These are phyloP conservation scores for Ophiostoma quercus DNA, from an alignment of 2,329 filamentous ascomycete genomes.

Conservation along the genomic window DNA sequence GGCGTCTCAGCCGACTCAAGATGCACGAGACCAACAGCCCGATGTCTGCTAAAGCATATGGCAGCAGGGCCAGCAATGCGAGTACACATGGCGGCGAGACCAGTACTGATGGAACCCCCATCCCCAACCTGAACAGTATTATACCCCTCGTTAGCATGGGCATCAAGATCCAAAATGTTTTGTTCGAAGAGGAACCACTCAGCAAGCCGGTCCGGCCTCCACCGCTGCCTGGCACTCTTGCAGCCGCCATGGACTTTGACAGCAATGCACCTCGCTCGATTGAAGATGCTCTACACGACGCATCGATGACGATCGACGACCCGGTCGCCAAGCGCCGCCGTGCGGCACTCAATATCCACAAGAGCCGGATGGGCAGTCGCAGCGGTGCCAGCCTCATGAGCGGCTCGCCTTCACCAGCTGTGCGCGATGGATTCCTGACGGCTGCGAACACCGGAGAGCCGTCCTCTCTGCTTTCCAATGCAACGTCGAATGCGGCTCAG, in stretches of 20 bases:
- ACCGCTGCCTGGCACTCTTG: constrained; percentile 23
- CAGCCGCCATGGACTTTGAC: constrained; percentile 36
- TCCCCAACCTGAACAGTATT: constrained; percentile 57
- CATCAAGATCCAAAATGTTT: constrained; percentile 79
- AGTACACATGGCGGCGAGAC: background rate
- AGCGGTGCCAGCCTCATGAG: constrained; percentile 33
- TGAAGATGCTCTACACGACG: constrained; percentile 83
- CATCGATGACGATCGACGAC: constrained; percentile 80
- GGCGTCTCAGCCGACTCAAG: constrained; percentile 72
- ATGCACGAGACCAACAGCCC: constrained; percentile 44
- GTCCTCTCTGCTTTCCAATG: constrained; percentile 28
- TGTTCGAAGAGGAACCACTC: constrained; percentile 73
- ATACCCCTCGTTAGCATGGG: constrained; percentile 69
- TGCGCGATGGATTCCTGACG: constrained; percentile 22
- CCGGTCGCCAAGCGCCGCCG: constrained; percentile 51
- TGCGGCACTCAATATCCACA: constrained; percentile 48
- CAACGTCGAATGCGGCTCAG: background rate
- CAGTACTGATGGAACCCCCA: background rate
- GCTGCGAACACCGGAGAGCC: constrained; percentile 32
- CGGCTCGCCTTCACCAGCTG: constrained; percentile 29
- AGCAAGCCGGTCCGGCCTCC: constrained; percentile 26
- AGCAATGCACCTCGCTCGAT: constrained; percentile 58
- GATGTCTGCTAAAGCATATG: constrained; percentile 21
- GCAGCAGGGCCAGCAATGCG: constrained; percentile 28
- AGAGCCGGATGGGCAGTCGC: constrained; percentile 40